Evolutionary conservation across 495 filamentous ascomycete species (phyloP).

Genomic region (Penicillium coffeae): DNA sequence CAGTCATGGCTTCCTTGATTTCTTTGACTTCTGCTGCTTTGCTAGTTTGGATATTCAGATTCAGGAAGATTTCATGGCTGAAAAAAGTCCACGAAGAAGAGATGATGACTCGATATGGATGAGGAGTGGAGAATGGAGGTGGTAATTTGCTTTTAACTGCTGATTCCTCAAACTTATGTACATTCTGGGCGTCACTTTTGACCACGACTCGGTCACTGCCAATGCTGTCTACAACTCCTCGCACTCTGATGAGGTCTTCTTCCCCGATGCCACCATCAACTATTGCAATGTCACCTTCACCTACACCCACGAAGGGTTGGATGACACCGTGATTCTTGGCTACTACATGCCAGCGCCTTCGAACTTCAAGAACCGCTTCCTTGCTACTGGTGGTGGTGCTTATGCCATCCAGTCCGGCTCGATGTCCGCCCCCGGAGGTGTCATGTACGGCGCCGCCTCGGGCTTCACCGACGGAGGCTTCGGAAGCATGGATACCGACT

Average conservation of each 20-base stretch:
- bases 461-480: conserved; percentile 48
- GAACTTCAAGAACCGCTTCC: conserved; percentile 39
- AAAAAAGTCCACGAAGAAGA: too few relatives aligned
- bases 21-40: neutral
- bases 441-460: conserved; percentile 42
- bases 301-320: neutral
- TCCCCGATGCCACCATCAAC: conserved; percentile 2
- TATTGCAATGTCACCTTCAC: conserved; percentile 3
- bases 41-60: conserved; percentile 1
- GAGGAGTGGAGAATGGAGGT: too few relatives aligned
- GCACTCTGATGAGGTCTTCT: conserved; percentile 1
- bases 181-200: conserved; percentile 3
- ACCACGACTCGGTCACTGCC: conserved; percentile 1
- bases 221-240: conserved; percentile 1
- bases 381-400: conserved; percentile 44
- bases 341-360: conserved; percentile 30
- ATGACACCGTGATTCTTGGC: neutral
- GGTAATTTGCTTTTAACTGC: too few relatives aligned
- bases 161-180: too few relatives aligned
- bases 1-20: conserved; percentile 15
- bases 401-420: conserved; percentile 40
- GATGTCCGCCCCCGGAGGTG: conserved; percentile 30
- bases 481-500: conserved; percentile 36
- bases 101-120: too few relatives aligned
- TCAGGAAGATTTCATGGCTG: neutral